Conservation (phyloP, 805 yeast genomes). For the Lachancea sp. region DNA sequence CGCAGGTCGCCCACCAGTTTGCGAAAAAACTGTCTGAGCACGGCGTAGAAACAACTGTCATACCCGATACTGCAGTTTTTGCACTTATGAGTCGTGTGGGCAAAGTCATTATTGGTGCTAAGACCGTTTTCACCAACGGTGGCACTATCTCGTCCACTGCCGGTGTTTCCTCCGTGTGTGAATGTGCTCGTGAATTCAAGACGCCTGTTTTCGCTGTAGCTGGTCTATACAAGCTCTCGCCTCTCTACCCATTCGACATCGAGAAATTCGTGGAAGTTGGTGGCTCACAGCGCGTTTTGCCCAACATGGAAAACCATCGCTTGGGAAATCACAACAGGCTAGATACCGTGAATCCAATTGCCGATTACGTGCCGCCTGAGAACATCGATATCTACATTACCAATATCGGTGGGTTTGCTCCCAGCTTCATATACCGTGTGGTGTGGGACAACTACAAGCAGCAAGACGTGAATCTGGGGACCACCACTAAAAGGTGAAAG, state of each 20-base stretch:
- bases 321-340: constrained; percentile 55
- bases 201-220: constrained; percentile 97
- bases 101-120: constrained; percentile 88
- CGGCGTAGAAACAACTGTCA: constrained; percentile 81
- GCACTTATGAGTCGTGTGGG: constrained; percentile 98
- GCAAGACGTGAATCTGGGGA: constrained; percentile 65
- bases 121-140: constrained; percentile 92
- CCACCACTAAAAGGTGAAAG: constrained; percentile 6
- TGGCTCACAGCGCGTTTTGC: constrained; percentile 46
- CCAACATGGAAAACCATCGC: constrained; percentile 59
- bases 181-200: constrained; percentile 88
- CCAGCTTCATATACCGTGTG: constrained; percentile 90
- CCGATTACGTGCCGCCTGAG: constrained; percentile 90
- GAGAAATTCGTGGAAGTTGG: constrained; percentile 85
- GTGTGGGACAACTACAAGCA: constrained; percentile 89
- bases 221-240: constrained; percentile 88
- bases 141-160: constrained; percentile 83
- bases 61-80: constrained; percentile 87
- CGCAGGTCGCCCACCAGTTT: constrained; percentile 67
- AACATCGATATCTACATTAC: constrained; percentile 91
- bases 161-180: constrained; percentile 90
- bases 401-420: constrained; percentile 93
- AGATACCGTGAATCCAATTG: constrained; percentile 66
- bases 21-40: constrained; percentile 76
- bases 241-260: constrained; percentile 83